phyloP scores from a whole-genome alignment of 129 eudicot species.

The Arctium lappa region DNA sequence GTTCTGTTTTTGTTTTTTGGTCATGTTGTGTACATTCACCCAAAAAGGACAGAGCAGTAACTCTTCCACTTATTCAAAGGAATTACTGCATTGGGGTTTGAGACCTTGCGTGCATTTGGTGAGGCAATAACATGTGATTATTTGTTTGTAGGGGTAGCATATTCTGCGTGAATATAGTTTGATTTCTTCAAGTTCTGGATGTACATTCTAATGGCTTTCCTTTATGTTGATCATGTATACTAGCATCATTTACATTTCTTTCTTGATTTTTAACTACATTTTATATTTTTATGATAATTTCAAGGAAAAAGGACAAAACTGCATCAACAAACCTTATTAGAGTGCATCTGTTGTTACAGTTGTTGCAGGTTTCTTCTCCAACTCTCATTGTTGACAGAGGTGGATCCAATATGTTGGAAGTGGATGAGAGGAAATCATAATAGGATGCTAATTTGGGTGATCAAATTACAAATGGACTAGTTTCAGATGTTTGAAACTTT shows the following conservation, averaged over 20 bases:
- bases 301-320: neutral
- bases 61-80: too few species aligned
- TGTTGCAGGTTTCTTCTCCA: slow-evolving; percentile 76
- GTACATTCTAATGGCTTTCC: neutral
- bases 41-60: too few species aligned
- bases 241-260: neutral
- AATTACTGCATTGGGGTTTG: neutral
- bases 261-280: neutral
- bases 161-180: neutral
- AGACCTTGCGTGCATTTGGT: neutral
- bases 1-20: too few species aligned
- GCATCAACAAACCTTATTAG: neutral
- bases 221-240: neutral
- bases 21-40: too few species aligned
- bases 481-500: too few species aligned
- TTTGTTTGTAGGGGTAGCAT: neutral
- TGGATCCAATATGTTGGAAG: slow-evolving; percentile 38
- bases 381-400: slow-evolving; percentile 84
- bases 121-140: neutral
- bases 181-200: neutral
- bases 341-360: neutral
- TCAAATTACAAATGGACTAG: too few species aligned
- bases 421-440: too few species aligned
- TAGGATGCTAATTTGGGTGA: too few species aligned
- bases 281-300: neutral